These are phyloP conservation scores for Camellia japonica DNA, from an alignment of 148 eudicot genomes.

Conservation along the genomic window DNA sequence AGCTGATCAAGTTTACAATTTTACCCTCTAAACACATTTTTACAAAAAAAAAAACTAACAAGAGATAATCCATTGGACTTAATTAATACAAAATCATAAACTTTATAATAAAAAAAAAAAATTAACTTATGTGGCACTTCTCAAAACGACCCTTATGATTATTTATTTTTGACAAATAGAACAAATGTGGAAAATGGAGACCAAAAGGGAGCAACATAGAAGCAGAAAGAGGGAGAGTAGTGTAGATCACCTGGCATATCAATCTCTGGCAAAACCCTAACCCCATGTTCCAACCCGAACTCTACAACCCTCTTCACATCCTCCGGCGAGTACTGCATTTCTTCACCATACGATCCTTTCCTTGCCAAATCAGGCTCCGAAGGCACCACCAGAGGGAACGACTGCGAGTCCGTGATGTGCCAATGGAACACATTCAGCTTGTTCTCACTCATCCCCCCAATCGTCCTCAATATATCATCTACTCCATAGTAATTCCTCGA, in stretches of 20 bases:
- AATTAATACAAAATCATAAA: too few relatives aligned
- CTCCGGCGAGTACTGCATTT: slow-evolving; percentile 62
- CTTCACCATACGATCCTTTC: slow-evolving; percentile 67
- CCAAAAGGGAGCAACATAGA: too few relatives aligned
- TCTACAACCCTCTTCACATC: slow-evolving; percentile 65
- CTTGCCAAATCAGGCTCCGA: slow-evolving; percentile 63
- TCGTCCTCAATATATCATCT: slow-evolving; percentile 58
- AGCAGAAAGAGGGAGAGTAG: too few relatives aligned
- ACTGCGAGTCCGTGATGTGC: slow-evolving; percentile 92
- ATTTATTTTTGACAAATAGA: too few relatives aligned
- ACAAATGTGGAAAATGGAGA: too few relatives aligned
- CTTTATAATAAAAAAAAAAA: too few relatives aligned
- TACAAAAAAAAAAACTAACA: too few relatives aligned
- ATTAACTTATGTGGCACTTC: too few relatives aligned
- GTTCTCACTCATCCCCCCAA: slow-evolving; percentile 64
- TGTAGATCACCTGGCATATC: slow-evolving; percentile 73
- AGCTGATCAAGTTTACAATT: too few relatives aligned
- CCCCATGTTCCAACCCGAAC: slow-evolving; percentile 82
- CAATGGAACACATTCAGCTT: slow-evolving; percentile 95
- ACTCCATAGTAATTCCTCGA: slow-evolving; percentile 69
- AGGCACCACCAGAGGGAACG: slow-evolving; percentile 68
- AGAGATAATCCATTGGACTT: too few relatives aligned
- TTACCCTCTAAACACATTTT: too few relatives aligned
- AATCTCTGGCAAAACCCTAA: slow-evolving; percentile 84
- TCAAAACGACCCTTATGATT: too few relatives aligned